Base-by-base conservation (phyloP, 345 rosid species). In the Orychophragmus violaceus region DNA sequence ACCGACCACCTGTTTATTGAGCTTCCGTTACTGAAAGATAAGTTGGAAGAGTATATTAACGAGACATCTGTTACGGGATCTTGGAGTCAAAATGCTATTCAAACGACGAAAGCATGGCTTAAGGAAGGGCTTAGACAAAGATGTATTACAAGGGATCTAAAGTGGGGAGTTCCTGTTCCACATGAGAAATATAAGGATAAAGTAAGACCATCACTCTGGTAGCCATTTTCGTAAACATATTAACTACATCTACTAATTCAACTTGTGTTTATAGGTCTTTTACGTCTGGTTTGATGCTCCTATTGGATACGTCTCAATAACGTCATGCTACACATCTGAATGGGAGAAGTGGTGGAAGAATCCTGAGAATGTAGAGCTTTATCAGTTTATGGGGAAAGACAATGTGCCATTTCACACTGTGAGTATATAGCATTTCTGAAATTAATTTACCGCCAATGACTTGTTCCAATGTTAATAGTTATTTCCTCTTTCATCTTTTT, bases 281-380 rank as follows among this genome's bases (percentile, higher is more conserved):
- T 95, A 95, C 29, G 97, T 95, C 21, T 95, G 99, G 97, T 95
- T 91, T 78, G 99, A 95, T 81, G 99, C 99, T n/a, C 97, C 99
- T 49, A 89, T 95, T 76, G 97, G 97, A 37, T 95, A 95, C 64
- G 85, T 87, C 64, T 94, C 99, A 22, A 88, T 94, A 79, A 88
- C 99, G 19, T 36, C 88, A 41, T 87, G 93, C 83, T 95, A 91
- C 77, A 87, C 96, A n/a, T 68, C 85, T 48, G 90, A 95, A 30
- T 95, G 99, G 99, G 97, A 95, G 81, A 80, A 85, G 76, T 95
- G 99, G 99, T 95, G 99, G 99, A 95, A 95, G 82, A 84, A 91
- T 78, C 97, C 97, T 73, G 85, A 88, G 72, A 84, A 89, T 69
- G 99, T 95, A 50, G 99, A 95, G 84, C 79, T 95, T 62, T 91